phyloP scores from a whole-genome alignment of 305 asterid genomes.

The Nicotiana rustica region DNA sequence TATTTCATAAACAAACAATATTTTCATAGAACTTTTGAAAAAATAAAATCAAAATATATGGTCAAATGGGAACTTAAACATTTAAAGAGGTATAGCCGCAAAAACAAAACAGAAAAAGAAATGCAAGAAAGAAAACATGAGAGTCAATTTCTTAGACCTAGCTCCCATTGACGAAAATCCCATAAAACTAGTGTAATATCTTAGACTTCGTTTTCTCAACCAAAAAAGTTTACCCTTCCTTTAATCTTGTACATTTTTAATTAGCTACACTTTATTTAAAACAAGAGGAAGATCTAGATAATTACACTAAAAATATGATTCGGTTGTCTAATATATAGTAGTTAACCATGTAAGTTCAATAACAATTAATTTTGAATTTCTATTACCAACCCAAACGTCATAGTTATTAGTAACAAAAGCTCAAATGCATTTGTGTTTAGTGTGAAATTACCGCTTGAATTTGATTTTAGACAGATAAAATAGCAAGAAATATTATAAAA shows the following conservation, averaged over 20 bases:
- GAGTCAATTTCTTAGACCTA: background rate
- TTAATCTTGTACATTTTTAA: background rate
- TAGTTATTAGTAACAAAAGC: background rate
- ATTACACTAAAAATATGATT: background rate
- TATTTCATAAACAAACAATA: too few species aligned
- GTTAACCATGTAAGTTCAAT: background rate
- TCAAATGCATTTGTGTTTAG: background rate
- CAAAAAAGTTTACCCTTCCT: background rate
- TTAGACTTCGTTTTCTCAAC: background rate
- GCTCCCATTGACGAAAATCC: background rate
- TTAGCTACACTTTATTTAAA: background rate
- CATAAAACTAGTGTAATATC: background rate
- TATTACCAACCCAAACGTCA: background rate
- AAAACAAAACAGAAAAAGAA: slow-evolving; percentile 8
- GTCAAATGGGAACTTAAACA: too few species aligned
- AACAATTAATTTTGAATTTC: background rate
- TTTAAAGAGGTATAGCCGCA: too few species aligned
- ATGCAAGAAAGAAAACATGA: background rate
- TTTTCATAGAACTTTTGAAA: too few species aligned
- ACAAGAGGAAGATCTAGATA: background rate
- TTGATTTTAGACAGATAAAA: background rate
- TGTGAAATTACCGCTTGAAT: background rate
- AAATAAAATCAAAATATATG: too few species aligned
- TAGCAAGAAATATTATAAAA: too few species aligned
- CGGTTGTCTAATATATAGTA: background rate